Evolutionary conservation across 805 yeast genomes (phyloP).

Genomic region (Metschnikowia amazonensis): DNA sequence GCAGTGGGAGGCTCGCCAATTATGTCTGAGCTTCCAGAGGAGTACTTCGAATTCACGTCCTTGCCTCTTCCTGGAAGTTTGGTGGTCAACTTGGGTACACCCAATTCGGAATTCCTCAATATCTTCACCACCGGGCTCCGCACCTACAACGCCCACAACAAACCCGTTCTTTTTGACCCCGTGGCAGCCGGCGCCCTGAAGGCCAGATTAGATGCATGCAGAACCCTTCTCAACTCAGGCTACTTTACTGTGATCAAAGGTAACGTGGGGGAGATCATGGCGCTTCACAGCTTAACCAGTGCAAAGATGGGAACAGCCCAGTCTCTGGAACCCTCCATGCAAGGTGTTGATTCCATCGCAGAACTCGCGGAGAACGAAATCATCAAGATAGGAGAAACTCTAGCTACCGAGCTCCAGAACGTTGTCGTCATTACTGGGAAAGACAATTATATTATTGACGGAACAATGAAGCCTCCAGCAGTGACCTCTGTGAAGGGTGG

Average conservation of each 20-base stretch:
- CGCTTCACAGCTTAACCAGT: conserved; percentile 39
- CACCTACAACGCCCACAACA: conserved; percentile 52
- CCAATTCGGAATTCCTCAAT: conserved; percentile 40
- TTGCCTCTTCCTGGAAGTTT: conserved; percentile 50
- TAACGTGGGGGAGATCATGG: conserved; percentile 77
- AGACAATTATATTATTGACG: conserved; percentile 25
- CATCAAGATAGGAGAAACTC: conserved; percentile 35
- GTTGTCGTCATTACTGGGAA: conserved; percentile 72
- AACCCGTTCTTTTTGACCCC: conserved; percentile 79
- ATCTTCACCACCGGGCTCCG: conserved; percentile 49
- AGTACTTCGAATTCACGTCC: conserved; percentile 61
- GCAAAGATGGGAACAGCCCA: not conserved
- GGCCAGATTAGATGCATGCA: conserved; percentile 49
- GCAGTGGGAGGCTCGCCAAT: conserved; percentile 86
- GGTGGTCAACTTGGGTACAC: conserved; percentile 75
- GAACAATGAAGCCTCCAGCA: not conserved
- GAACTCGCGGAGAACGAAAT: conserved; percentile 22
- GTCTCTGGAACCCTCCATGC: conserved; percentile 39
- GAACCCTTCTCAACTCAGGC: conserved; percentile 51
- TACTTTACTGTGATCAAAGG: conserved; percentile 73
- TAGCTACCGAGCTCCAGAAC: conserved; percentile 39
- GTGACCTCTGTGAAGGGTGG: conserved; percentile 49
- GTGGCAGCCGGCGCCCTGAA: conserved; percentile 88
- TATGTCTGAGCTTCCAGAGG: conserved; percentile 73
- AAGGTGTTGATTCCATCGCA: conserved; percentile 61